Evolutionary conservation across 495 filamentous ascomycete species (phyloP).

Genomic region (Apodospora peruviana): DNA sequence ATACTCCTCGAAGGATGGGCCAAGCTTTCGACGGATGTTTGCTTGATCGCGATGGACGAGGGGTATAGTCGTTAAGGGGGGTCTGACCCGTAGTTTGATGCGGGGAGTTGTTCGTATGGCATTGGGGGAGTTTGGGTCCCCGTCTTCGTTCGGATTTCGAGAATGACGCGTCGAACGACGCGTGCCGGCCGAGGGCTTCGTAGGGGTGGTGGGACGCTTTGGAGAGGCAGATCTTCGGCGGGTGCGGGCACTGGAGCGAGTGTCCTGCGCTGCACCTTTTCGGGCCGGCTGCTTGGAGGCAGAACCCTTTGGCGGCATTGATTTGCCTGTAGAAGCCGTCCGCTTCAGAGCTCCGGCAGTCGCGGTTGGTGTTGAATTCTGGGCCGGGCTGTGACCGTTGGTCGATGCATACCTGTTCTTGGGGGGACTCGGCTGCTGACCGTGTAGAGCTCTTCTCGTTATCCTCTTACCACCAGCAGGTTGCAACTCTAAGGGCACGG

Average conservation of each 20-base stretch:
- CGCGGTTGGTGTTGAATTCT: constrained; percentile 8
- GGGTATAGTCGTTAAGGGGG: constrained; percentile 34
- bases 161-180: constrained; percentile 33
- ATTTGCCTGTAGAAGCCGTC: constrained; percentile 14
- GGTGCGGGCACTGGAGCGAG: constrained; percentile 23
- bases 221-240: constrained; percentile 31
- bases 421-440: constrained; percentile 18
- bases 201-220: constrained; percentile 23
- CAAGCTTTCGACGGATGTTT: constrained; percentile 36
- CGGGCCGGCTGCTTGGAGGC: constrained; percentile 12
- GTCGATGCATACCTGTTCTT: constrained; percentile 9
- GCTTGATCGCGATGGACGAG: constrained; percentile 52
- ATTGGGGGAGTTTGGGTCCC: constrained; percentile 13
- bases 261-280: constrained; percentile 13
- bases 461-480: constrained; percentile 56
- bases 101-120: constrained; percentile 28
- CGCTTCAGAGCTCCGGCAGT: constrained; percentile 11
- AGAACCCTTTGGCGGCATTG: constrained; percentile 7
- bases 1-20: constrained; percentile 49
- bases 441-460: constrained; percentile 38
- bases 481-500: constrained; percentile 63
- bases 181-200: constrained; percentile 29
- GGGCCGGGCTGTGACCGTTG: constrained; percentile 13
- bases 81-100: constrained; percentile 38
- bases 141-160: constrained; percentile 22